These are phyloP conservation scores for Talaromyces sp. DNA, from an alignment of 2,329 filamentous ascomycete species.

Conservation along the genomic window DNA sequence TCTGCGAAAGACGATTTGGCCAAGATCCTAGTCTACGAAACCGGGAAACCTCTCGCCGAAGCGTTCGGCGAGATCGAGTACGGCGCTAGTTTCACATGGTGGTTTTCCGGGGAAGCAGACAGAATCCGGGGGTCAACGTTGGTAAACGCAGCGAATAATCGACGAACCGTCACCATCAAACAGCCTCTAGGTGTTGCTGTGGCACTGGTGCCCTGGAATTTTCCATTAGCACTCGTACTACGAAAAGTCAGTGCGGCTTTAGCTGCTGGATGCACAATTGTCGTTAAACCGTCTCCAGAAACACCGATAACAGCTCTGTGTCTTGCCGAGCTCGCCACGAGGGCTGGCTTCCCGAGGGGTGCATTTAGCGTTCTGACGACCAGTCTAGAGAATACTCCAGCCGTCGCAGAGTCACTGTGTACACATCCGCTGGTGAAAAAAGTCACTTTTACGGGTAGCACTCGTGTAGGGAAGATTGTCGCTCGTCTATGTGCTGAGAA, in stretches of 20 bases:
- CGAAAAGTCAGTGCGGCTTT: constrained; percentile 64
- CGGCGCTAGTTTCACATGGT: constrained; percentile 50
- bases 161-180: constrained; percentile 67
- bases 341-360: constrained; percentile 55
- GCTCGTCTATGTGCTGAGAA: constrained; percentile 56
- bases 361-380: constrained; percentile 59
- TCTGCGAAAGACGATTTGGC: constrained; percentile 59
- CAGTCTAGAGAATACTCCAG: constrained; percentile 36
- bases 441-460: constrained; percentile 51
- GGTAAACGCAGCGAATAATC: constrained; percentile 54
- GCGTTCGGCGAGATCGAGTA: constrained; percentile 54
- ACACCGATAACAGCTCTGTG: constrained; percentile 55
- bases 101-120: constrained; percentile 58
- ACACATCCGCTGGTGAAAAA: constrained; percentile 57
- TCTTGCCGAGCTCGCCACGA: constrained; percentile 48
- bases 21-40: constrained; percentile 58
- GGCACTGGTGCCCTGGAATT: constrained; percentile 69
- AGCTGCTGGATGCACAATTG: constrained; percentile 68
- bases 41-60: constrained; percentile 54
- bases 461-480: constrained; percentile 56
- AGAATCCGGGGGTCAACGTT: constrained; percentile 57
- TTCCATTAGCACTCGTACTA: constrained; percentile 62
- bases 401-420: constrained; percentile 47
- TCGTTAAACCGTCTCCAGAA: constrained; percentile 67
- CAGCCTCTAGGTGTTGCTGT: constrained; percentile 66